These are phyloP conservation scores for Chlamydomonas schloesseri DNA, from an alignment of 139 green algal species.

Conservation along the genomic window DNA sequence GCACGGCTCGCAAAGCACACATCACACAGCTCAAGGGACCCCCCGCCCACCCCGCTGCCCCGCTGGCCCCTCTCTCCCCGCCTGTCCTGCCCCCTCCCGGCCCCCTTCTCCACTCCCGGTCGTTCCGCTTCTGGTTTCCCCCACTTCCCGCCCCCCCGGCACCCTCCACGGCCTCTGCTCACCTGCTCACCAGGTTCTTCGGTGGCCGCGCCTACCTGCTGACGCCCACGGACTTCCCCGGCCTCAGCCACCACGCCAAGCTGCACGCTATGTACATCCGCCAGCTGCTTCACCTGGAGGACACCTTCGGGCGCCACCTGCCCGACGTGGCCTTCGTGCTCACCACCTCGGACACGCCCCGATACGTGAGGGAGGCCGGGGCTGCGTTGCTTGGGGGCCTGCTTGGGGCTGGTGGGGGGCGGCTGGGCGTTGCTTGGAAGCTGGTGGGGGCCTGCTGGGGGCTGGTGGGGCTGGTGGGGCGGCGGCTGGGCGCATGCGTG, in stretches of 20 bases:
- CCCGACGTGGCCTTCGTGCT: conserved; percentile 35
- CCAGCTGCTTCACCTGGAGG: conserved; percentile 44
- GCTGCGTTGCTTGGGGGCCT: not conserved
- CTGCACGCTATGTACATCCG: conserved; percentile 40
- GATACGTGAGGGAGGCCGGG: conserved; percentile 11
- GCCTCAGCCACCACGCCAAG: conserved; percentile 11
- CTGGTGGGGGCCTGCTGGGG: not conserved
- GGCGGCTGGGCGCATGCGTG: too few relatives aligned
- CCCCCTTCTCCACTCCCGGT: too few relatives aligned
- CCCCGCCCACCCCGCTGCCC: too few relatives aligned
- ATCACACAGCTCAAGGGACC: too few relatives aligned
- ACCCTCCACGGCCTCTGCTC: not conserved
- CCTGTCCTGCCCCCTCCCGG: too few relatives aligned
- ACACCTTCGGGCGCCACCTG: not conserved
- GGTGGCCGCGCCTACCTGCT: conserved; percentile 35
- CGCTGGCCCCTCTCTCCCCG: too few relatives aligned
- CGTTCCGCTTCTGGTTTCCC: too few relatives aligned
- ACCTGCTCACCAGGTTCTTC: conserved; percentile 24
- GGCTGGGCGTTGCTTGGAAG: too few relatives aligned
- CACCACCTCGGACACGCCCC: conserved; percentile 34
- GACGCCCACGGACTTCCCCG: not conserved
- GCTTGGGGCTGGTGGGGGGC: too few relatives aligned
- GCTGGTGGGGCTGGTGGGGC: too few relatives aligned
- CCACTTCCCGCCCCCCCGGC: not conserved
- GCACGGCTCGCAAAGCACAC: too few relatives aligned